A percentile compares a stretch with the other conserved stretches of the same genome.
Conservation (phyloP, 2,329 filamentous ascomycete genomes). For the Paradendryphiella salina region DNA sequence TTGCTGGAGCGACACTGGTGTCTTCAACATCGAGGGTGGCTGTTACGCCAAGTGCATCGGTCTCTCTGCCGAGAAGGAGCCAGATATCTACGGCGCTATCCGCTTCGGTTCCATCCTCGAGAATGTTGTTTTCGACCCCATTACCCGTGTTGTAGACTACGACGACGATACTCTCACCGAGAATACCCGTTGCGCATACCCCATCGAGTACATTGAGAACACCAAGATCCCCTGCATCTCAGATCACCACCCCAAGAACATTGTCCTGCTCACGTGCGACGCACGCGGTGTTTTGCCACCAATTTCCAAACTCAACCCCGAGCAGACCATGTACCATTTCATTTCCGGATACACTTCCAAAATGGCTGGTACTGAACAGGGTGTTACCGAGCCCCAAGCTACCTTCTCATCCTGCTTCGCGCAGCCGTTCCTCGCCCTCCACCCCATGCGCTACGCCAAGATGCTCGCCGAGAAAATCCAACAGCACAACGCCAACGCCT, state of each 20-base stretch:
- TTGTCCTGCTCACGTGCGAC: conserved; percentile 97
- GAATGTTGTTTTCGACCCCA: conserved; percentile 96
- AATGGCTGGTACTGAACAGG: conserved; percentile 99
- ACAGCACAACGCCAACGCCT: conserved; percentile 91
- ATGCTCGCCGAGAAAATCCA: conserved; percentile 99
- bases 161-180: conserved; percentile 93
- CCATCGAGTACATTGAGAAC: conserved; percentile 98
- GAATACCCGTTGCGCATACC: conserved; percentile 98
- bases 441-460: conserved; percentile 98
- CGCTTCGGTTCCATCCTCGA: conserved; percentile 95
- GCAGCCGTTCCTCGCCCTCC: conserved; percentile 96
- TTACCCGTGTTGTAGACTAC: conserved; percentile 89
- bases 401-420: conserved; percentile 99
- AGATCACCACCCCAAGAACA: conserved; percentile 88
- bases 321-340: conserved; percentile 99
- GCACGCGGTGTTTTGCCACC: conserved; percentile 95
- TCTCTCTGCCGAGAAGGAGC: conserved; percentile 97
- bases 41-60: conserved; percentile 99
- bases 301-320: conserved; percentile 92
- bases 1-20: conserved; percentile 95
- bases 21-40: conserved; percentile 99
- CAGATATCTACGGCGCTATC: conserved; percentile 95
- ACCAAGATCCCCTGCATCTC: conserved; percentile 97
- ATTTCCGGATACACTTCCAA: conserved; percentile 99
- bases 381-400: conserved; percentile 93